Evolutionary conservation across 1,284 basidiomycete species (phyloP), one percentile per base, ranked within the genome.

Genomic region (Leucocoprinus gongylophorus): DNA sequence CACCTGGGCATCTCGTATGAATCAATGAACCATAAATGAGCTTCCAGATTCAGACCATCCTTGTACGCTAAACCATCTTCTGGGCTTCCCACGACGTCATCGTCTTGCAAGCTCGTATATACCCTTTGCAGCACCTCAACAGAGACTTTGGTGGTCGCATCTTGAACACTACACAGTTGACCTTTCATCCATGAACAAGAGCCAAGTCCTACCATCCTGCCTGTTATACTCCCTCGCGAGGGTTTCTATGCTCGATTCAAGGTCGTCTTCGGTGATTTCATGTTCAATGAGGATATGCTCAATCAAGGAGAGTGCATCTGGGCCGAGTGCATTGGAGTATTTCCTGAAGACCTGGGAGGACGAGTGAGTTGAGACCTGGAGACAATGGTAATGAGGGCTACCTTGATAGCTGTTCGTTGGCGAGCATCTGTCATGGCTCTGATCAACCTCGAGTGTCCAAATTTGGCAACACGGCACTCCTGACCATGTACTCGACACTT

Each of bases 1-100:
- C 93, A 90, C 8, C 84, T 72, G 0, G 95, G 95, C 91, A 98
- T 97, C 33, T 94, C 87, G 60, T 95, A 97, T 9, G 95, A 86
- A 64, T 97, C 84, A 32, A 98, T 74, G 53, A 98, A 76, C 57
- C 83, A 82, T 44, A 99, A 73, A 65, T 95, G 91, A 21, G 80
- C 81, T 43, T 94, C 87, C 6, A 91, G 85, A 23, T 53, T 53
- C 33, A 53, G 23, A 1, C 51, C 40, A 29, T 53, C 51, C 20
- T 37, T 48, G 39, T 48, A 35, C 17, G 43, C 17, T 15, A 23
- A 40, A 58, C 39, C 39, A 23, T 40, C 38, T 18, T 18, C 20
- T 21, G 20, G 17, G 5, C 38, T 6, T 40, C 39, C 39, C 9
- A 2, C 20, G 21, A 9, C 92, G 44, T 73, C 71, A 55, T 83